Evolutionary conservation across 257 asterid genomes (phyloP), one percentile per base, ranked within the genome.

Genomic region (Gentiana straminea): DNA sequence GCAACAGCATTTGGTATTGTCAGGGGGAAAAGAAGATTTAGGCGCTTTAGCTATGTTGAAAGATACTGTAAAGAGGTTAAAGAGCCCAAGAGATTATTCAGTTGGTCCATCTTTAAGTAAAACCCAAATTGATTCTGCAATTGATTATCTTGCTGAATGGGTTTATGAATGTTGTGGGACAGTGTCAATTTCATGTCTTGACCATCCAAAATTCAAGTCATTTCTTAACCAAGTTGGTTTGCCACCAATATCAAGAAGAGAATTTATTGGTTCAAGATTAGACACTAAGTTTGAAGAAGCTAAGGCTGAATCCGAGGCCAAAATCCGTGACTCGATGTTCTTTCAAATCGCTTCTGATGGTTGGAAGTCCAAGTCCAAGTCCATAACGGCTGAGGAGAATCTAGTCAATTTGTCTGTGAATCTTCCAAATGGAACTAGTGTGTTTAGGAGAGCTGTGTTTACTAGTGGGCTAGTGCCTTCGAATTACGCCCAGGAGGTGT

Each of bases 21-120:
- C 97, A 1, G 99, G 99, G 36, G 99, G 99, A 35, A 88, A 89
- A 61, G 99, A 83, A 58, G 99, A 92, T 67, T 79, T 92, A 55
- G 91, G 94, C 0, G 89, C 97, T 34, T 64, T 92, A 7, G 99
- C 95, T 11, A 85, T 73, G 89, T 55, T 92, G 57, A 90, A 92
- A 59, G 94, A 88, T 46, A 85, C 95, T 58, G 99, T 92, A 63
- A 88, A 92, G 72, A 73, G 84, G 54, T 73, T 92, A 9, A 92
- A 88, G 60, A 85, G 97, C 65, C 99, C 99, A 0, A 92, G 83
- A 64, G 50, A 94, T 8, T 24, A 24, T 24, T 80, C 84, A 2
- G 72, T 78, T 13, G 81, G 77, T 24, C 89, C 84, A 53, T 56
- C 82, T 3, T 59, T 88, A 35, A 80, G 62, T 75, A 92, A 88